Percentiles rank a stretch among this genome's conserved stretches.
Evolutionary conservation across 2,329 filamentous ascomycete genomes (phyloP).

Genomic region (Thelonectria blattea): DNA sequence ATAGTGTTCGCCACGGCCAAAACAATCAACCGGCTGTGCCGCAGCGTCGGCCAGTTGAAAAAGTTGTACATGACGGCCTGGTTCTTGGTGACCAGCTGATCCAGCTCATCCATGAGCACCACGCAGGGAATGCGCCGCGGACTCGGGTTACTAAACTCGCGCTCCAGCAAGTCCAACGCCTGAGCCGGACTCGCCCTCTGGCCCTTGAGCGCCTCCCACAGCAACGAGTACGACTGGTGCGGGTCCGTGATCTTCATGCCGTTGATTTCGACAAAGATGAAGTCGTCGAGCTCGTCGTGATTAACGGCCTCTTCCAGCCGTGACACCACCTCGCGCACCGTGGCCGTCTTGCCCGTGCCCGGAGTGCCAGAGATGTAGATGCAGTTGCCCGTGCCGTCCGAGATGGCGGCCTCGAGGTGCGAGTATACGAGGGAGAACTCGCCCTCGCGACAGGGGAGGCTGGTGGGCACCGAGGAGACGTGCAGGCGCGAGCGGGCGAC

Average conservation of each 20-base stretch:
- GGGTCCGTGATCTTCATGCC: slow-evolving; percentile 99
- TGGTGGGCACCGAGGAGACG: slow-evolving; percentile 88
- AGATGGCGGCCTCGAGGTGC: slow-evolving; percentile 92
- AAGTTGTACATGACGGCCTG: slow-evolving; percentile 99
- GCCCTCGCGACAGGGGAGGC: slow-evolving; percentile 86
- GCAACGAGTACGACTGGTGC: slow-evolving; percentile 90
- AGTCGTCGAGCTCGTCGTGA: slow-evolving; percentile 93
- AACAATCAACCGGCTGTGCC: slow-evolving; percentile 92
- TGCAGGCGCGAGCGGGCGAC: slow-evolving; percentile 87
- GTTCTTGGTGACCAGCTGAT: slow-evolving; percentile 96
- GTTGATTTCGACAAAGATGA: slow-evolving; percentile 99
- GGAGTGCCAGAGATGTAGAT: slow-evolving; percentile 99
- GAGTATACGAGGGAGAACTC: slow-evolving; percentile 94
- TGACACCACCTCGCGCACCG: slow-evolving; percentile 91
- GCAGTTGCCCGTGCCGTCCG: slow-evolving; percentile 90
- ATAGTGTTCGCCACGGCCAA: slow-evolving; percentile 98
- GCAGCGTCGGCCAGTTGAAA: slow-evolving; percentile 96
- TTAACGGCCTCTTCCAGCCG: slow-evolving; percentile 87
- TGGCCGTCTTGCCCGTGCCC: slow-evolving; percentile 96
- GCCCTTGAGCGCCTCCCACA: slow-evolving; percentile 95
- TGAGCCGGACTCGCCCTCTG: slow-evolving; percentile 92
- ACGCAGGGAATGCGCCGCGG: slow-evolving; percentile 93
- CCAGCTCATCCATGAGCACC: slow-evolving; percentile 97
- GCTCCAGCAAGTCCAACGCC: slow-evolving; percentile 86
- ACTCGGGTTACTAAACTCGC: slow-evolving; percentile 90